phyloP scores from a whole-genome alignment of 768 basidiomycete genomes.

The Lentinula boryana region DNA sequence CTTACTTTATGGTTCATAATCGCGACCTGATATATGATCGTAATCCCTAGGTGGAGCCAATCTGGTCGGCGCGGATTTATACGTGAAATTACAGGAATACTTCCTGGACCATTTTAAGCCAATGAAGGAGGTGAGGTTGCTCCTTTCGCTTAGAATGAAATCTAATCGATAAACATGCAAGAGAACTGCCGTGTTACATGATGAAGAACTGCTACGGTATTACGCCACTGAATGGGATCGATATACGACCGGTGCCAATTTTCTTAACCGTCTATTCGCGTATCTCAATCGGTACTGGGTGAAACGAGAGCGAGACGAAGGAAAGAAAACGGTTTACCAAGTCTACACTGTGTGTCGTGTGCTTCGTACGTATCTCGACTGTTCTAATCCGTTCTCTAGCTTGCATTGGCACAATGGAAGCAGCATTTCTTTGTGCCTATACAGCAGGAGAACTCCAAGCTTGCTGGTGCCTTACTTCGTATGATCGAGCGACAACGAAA shows the following conservation, averaged over 20 bases:
- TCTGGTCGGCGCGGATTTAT: conserved; percentile 95
- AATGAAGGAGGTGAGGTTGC: conserved; percentile 37
- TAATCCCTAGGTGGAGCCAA: conserved; percentile 70
- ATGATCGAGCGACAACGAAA: conserved; percentile 92
- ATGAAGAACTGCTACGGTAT: conserved; percentile 83
- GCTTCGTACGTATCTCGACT: not conserved
- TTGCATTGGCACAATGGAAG: conserved; percentile 97
- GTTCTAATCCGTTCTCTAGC: conserved; percentile 34
- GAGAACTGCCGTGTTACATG: conserved; percentile 76
- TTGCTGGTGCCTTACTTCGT: conserved; percentile 81
- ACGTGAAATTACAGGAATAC: conserved; percentile 90
- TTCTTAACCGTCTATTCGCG: conserved; percentile 95
- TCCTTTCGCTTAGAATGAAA: not conserved
- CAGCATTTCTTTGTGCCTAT: conserved; percentile 83
- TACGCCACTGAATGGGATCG: conserved; percentile 94
- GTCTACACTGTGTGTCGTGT: conserved; percentile 82
- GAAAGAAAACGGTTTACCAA: conserved; percentile 87
- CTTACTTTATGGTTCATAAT: conserved; percentile 23
- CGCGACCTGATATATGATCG: not conserved
- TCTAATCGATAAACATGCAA: conserved; percentile 24
- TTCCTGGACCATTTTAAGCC: conserved; percentile 78
- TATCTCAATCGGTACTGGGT: conserved; percentile 99
- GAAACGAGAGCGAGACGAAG: conserved; percentile 95
- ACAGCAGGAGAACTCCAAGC: conserved; percentile 73
- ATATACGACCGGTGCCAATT: conserved; percentile 95